Conservation (phyloP, 352 stramenopile species). For the Peronospora farinosa region DNA sequence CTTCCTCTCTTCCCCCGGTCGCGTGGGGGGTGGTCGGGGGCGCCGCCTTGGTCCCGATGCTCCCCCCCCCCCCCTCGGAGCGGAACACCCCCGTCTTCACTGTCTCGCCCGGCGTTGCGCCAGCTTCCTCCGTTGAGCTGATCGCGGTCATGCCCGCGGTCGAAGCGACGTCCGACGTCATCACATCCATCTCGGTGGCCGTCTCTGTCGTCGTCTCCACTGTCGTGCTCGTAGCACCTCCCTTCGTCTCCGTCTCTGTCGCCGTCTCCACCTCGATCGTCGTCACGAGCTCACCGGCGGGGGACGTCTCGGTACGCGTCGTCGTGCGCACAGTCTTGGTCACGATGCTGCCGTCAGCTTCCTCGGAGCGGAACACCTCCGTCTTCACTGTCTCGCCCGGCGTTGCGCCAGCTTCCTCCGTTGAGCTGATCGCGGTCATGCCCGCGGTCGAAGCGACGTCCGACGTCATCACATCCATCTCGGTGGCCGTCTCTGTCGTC, state of each 20-base stretch:
- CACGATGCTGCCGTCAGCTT: constrained; percentile 10
- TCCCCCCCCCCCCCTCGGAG: constrained; percentile 1
- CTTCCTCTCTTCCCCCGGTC: constrained; percentile 1
- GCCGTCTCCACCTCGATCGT: constrained; percentile 9
- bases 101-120: not conserved
- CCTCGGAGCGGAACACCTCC: constrained; percentile 12
- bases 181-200: constrained; percentile 7
- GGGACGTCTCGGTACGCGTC: not conserved
- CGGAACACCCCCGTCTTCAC: constrained; percentile 9
- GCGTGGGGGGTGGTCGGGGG: constrained; percentile 5
- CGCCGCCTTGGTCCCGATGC: constrained; percentile 1
- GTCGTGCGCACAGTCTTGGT: constrained; percentile 10
- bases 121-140: constrained; percentile 13
- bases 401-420: constrained; percentile 5
- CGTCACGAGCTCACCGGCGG: constrained; percentile 1
- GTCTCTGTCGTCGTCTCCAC: constrained; percentile 10
- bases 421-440: constrained; percentile 8
- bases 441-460: constrained; percentile 1
- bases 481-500: constrained; percentile 12
- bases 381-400: constrained; percentile 7
- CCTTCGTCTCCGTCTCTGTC: constrained; percentile 9
- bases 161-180: constrained; percentile 9
- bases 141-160: constrained; percentile 10
- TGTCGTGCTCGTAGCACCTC: not conserved
- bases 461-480: constrained; percentile 1